Conservation (phyloP, 2,329 filamentous ascomycete species). For the Elsinoe australis region DNA sequence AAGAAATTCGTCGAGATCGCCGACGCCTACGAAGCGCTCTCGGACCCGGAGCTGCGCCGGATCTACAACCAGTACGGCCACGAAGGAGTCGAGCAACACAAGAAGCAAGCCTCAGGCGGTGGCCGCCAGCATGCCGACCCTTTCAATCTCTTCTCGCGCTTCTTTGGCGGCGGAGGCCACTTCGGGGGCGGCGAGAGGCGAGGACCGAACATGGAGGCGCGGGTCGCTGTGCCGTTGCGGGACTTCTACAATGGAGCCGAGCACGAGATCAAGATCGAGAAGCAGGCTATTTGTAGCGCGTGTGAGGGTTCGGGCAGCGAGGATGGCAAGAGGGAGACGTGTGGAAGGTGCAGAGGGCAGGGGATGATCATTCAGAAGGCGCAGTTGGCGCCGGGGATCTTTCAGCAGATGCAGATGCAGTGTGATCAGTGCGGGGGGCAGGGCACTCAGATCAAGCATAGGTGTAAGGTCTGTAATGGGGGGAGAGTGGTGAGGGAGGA, state of each 20-base stretch:
- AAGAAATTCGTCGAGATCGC: constrained; percentile 90
- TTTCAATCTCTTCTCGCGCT: constrained; percentile 91
- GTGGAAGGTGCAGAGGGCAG: constrained; percentile 66
- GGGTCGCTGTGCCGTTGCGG: constrained; percentile 67
- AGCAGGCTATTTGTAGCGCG: constrained; percentile 87
- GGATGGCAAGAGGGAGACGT: constrained; percentile 69
- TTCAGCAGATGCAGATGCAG: constrained; percentile 88
- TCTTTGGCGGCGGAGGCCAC: constrained; percentile 88
- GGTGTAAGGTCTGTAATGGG: constrained; percentile 72
- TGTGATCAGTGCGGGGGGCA: constrained; percentile 84
- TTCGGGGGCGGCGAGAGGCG: constrained; percentile 69
- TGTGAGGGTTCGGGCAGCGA: constrained; percentile 80
- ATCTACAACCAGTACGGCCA: constrained; percentile 94
- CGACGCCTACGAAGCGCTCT: constrained; percentile 90
- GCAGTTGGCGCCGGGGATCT: constrained; percentile 93
- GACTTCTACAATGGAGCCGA: constrained; percentile 90
- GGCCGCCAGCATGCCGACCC: constrained; percentile 62
- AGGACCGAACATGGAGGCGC: constrained; percentile 83
- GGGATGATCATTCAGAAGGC: constrained; percentile 84
- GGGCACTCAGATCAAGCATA: constrained; percentile 81
- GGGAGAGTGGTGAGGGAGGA: constrained; percentile 67
- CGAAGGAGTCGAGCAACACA: constrained; percentile 77
- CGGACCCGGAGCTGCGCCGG: constrained; percentile 67
- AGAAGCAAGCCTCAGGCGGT: constrained; percentile 50
- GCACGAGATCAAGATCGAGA: constrained; percentile 83